phyloP scores from a whole-genome alignment of 768 basidiomycete genomes.

The Leccinum uliginosum region DNA sequence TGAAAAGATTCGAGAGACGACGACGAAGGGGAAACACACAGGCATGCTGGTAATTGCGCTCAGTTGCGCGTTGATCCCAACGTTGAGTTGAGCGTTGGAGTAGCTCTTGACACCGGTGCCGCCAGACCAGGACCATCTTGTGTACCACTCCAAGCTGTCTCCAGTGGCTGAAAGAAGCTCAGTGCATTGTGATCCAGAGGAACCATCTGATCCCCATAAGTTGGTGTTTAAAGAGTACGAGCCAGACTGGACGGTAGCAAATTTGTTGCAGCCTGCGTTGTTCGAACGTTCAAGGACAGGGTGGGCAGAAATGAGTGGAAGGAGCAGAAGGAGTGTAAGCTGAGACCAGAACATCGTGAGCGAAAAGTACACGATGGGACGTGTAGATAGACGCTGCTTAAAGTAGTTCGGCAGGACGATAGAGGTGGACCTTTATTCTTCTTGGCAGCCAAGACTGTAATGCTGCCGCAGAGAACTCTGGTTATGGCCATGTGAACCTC shows the following conservation, averaged over 20 bases:
- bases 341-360: constrained; percentile 10
- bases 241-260: constrained; percentile 43
- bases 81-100: constrained; percentile 51
- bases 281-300: not conserved
- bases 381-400: constrained; percentile 3
- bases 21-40: constrained; percentile 31
- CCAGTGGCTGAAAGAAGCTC: constrained; percentile 40
- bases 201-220: constrained; percentile 39
- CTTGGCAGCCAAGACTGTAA: not conserved
- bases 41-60: constrained; percentile 51
- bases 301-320: constrained; percentile 20
- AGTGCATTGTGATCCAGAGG: constrained; percentile 52
- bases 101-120: constrained; percentile 56
- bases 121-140: constrained; percentile 51
- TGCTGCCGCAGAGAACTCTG: not conserved
- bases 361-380: not conserved
- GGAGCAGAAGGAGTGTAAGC: constrained; percentile 10
- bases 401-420: constrained; percentile 1
- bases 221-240: constrained; percentile 48
- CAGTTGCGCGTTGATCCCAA: constrained; percentile 49
- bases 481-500: not conserved
- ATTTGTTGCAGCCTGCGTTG: constrained; percentile 40
- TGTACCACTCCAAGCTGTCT: constrained; percentile 45
- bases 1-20: not conserved
- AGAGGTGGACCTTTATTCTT: not conserved